These are phyloP conservation scores for Leishmania turanica DNA, from an alignment of 208 protist genomes.

Conservation along the genomic window DNA sequence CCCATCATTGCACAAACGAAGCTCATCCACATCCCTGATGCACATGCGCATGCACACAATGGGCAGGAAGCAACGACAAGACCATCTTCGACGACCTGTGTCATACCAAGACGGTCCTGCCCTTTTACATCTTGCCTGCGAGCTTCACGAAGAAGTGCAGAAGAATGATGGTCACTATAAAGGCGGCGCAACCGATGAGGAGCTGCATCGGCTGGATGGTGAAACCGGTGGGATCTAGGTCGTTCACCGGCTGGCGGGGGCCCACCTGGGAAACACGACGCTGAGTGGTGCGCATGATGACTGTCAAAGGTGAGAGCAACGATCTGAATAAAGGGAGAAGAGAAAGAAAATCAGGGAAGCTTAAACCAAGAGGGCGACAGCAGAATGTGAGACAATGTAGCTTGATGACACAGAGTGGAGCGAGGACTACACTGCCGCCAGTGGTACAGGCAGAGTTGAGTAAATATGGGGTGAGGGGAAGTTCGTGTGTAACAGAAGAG, in stretches of 20 bases:
- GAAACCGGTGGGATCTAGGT: constrained; percentile 76
- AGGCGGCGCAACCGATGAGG: constrained; percentile 56
- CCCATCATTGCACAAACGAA: background rate
- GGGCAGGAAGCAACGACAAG: constrained; percentile 4
- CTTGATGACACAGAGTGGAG: background rate
- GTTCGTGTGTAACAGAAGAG: too few relatives aligned
- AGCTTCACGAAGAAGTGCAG: constrained; percentile 90
- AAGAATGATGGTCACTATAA: constrained; percentile 87
- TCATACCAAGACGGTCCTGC: background rate
- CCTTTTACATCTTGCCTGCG: constrained; percentile 28
- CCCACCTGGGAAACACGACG: constrained; percentile 33
- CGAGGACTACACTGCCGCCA: constrained; percentile 10
- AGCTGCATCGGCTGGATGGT: constrained; percentile 80
- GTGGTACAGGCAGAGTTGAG: constrained; percentile 2
- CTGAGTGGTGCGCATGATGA: constrained; percentile 61
- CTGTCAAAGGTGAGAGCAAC: background rate
- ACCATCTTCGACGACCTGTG: background rate
- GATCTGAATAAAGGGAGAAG: background rate
- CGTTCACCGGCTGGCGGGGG: constrained; percentile 48
- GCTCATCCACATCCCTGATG: background rate
- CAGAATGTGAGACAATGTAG: constrained; percentile 6
- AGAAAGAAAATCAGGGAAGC: background rate
- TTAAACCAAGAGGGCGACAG: background rate
- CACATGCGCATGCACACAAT: background rate
- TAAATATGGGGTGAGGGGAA: background rate